Evolutionary conservation across 164 flowering plant species (phyloP), one percentile per base, ranked within the genome.

Genomic region (Sedum album): DNA sequence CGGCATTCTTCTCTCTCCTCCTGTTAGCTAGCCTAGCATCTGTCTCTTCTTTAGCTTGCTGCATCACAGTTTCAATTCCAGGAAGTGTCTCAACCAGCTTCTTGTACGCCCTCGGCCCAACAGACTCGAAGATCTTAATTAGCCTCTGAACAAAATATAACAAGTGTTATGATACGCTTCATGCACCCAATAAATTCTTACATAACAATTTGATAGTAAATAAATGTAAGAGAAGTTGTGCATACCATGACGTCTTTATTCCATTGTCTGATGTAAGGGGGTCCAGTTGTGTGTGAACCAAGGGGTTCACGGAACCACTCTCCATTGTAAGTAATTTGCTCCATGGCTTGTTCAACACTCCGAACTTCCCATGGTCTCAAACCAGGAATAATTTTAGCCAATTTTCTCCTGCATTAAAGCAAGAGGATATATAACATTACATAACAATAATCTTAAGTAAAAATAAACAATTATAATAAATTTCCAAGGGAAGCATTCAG

Each of bases 321-420:
- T 41, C 96, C 93, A 60, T 74, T 78, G 78, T 81, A 93, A 38
- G 93, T 86, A 31, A 93, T 86, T 67, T 77, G 82, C 74, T 89
- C 90, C 98, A 93, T 91, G 14, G 98, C 96, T 79, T 91, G 96
- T 73, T 93, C 98, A 25, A 89, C 66, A 68, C 91, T 91, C 26
- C 88, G 73, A 74, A 91, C 94, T 76, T 93, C 96, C 98, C 97
- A 91, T 60, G 98, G 98, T 76, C 98, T 88, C 73, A 93, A 76
- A 20, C 88, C 91, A 49, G 98, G 98, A 42, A 89, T 84, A 66
- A 74, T 60, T 76, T 84, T 74, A 17, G 81, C 81, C 83, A 90
- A 69, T 49, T 80, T 72, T 9, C 65, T 70, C 84, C 98, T 88
- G 84, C 70, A 66, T 33, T 74, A 25, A 66, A n/a, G n/a, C 17